Evolutionary conservation across 345 rosid species (phyloP).

Genomic region (Aquilaria sinensis): DNA sequence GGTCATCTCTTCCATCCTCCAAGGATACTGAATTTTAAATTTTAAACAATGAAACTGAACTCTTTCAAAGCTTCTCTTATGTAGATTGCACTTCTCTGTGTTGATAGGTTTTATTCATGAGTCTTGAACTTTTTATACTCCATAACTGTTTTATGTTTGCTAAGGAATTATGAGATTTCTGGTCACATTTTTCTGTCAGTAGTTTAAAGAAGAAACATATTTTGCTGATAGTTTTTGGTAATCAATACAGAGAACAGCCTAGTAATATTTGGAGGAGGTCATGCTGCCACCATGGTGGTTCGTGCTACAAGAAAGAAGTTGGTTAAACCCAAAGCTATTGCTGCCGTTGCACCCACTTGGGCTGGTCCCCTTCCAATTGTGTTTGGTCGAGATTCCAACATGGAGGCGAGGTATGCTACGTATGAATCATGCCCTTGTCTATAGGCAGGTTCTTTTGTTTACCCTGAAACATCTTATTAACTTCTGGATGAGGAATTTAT

Average conservation of each 20-base stretch:
- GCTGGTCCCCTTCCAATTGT: slow-evolving; percentile 93
- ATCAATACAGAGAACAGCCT: slow-evolving; percentile 43
- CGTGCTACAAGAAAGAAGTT: slow-evolving; percentile 71
- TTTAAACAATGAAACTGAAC: not conserved
- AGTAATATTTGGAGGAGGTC: slow-evolving; percentile 82
- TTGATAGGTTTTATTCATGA: no score
- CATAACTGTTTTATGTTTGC: no score
- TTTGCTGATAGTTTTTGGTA: slow-evolving; percentile 15
- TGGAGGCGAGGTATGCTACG: slow-evolving; percentile 66
- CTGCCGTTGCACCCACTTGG: slow-evolving; percentile 93
- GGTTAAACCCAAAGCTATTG: slow-evolving; percentile 75
- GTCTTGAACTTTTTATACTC: no score
- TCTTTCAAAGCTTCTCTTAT: slow-evolving; percentile 1
- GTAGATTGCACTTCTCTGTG: no score
- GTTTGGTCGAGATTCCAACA: slow-evolving; percentile 81
- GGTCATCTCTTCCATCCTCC: not conserved
- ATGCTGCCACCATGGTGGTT: slow-evolving; percentile 67
- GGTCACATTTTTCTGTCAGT: no score
- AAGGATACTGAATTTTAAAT: not conserved
- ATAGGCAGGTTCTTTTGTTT: not conserved
- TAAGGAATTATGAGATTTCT: no score
- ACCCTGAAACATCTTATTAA: not conserved
- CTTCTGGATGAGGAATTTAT: not conserved
- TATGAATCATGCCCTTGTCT: slow-evolving; percentile 2
- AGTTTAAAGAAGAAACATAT: not conserved